Evolutionary conservation across 2,329 filamentous ascomycete species (phyloP).

Genomic region (Neurospora crassa): DNA sequence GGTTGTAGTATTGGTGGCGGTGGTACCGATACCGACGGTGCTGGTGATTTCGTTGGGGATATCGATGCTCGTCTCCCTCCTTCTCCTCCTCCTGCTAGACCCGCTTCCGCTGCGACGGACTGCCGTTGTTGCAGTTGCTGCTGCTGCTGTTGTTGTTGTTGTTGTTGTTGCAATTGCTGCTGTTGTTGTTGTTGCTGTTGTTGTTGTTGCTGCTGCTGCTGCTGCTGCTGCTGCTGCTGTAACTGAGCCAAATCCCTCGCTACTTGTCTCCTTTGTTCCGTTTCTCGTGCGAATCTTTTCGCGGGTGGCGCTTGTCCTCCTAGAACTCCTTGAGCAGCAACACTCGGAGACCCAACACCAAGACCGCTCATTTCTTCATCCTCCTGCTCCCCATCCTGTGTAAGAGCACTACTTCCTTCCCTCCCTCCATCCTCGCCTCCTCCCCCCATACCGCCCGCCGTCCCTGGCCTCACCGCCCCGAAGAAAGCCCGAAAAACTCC

Average conservation of each 20-base stretch:
- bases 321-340: background rate
- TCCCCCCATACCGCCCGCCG: background rate
- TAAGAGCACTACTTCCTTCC: background rate
- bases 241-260: background rate
- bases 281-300: background rate
- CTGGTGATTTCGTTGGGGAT: background rate
- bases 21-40: background rate
- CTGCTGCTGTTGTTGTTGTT: background rate
- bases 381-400: background rate
- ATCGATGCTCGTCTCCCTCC: background rate
- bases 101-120: background rate
- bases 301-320: background rate
- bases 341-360: background rate
- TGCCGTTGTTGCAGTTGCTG: slow-evolving; percentile 2
- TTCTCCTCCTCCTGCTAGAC: background rate
- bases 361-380: background rate
- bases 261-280: background rate
- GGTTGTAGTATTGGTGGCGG: background rate
- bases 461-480: slow-evolving; percentile 1
- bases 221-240: slow-evolving; percentile 5
- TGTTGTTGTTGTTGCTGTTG: slow-evolving; percentile 5
- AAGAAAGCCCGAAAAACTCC: slow-evolving; percentile 27
- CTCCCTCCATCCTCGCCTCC: background rate
- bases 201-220: slow-evolving; percentile 2
- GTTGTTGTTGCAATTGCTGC: slow-evolving; percentile 7